Conservation (phyloP, 108 stramenopile species). For the Skeletonema costatum region DNA sequence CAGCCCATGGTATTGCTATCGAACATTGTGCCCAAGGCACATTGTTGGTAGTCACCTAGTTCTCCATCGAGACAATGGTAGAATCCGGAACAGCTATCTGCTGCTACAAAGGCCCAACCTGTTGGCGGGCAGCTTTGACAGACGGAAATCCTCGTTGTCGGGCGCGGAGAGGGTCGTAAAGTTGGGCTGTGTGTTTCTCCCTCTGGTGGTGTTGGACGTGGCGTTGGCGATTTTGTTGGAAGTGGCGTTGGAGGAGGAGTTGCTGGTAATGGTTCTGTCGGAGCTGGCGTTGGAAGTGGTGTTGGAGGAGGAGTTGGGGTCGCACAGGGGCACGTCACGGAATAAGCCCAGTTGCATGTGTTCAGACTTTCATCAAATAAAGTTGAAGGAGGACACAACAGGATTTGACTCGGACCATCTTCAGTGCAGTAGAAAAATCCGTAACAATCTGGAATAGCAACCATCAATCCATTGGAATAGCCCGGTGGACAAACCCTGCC, state of each 20-base stretch:
- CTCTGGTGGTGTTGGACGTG: background rate
- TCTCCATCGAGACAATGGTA: background rate
- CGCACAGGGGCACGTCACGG: slow-evolving; percentile 10
- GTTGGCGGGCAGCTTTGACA: background rate
- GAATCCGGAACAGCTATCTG: background rate
- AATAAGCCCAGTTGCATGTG: slow-evolving; percentile 18
- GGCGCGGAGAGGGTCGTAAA: background rate
- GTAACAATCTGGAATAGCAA: slow-evolving; percentile 14
- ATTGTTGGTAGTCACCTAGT: background rate
- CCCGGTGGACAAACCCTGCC: background rate
- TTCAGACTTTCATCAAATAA: slow-evolving; percentile 9
- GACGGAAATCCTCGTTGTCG: background rate
- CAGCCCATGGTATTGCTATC: background rate
- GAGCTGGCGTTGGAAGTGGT: background rate
- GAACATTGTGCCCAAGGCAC: background rate
- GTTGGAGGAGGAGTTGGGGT: background rate
- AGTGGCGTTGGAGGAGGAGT: background rate
- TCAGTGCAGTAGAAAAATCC: slow-evolving; percentile 13
- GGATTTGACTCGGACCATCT: background rate
- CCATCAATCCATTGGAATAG: background rate
- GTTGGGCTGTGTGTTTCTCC: background rate
- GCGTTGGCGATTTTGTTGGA: background rate
- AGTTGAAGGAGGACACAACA: background rate
- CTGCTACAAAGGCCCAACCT: background rate
- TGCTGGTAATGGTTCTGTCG: background rate